A percentile compares a stretch with the other conserved stretches of the same genome.
Evolutionary conservation across 2,329 filamentous ascomycete genomes (phyloP).

Genomic region (Capronia coronata): DNA sequence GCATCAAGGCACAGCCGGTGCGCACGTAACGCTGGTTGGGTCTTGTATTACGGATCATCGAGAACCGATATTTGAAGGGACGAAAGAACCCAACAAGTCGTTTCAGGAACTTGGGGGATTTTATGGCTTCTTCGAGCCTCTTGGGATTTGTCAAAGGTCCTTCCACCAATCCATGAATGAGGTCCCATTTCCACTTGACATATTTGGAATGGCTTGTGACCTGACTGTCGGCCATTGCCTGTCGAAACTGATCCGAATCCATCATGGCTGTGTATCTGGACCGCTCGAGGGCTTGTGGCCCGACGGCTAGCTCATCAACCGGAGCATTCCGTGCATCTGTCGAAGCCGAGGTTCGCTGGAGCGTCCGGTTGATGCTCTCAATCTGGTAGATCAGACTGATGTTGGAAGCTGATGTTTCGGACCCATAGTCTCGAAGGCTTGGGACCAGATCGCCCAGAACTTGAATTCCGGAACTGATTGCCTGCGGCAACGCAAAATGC

Average conservation of each 20-base stretch:
- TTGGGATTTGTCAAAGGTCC: constrained; percentile 87
- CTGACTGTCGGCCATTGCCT: constrained; percentile 62
- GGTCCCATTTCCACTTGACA: constrained; percentile 94
- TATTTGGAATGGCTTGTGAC: constrained; percentile 86
- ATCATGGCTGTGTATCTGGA: constrained; percentile 54
- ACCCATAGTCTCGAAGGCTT: constrained; percentile 64
- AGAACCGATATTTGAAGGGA: constrained; percentile 94
- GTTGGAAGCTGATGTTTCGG: constrained; percentile 68
- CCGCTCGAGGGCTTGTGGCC: constrained; percentile 43
- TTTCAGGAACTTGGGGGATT: constrained; percentile 93
- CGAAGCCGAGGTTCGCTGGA: constrained; percentile 58
- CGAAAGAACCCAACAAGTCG: constrained; percentile 89
- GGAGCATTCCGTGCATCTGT: constrained; percentile 38
- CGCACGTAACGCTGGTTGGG: constrained; percentile 91
- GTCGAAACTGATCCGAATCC: constrained; percentile 59
- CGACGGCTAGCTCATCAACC: constrained; percentile 29
- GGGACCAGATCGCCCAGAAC: constrained; percentile 79
- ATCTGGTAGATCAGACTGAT: constrained; percentile 95
- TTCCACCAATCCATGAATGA: constrained; percentile 84
- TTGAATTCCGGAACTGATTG: constrained; percentile 78
- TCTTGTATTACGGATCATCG: constrained; percentile 80
- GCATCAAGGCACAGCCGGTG: constrained; percentile 80
- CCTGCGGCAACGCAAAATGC: constrained; percentile 72
- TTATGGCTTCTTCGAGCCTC: constrained; percentile 85
- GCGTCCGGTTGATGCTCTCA: constrained; percentile 88